phyloP scores from a whole-genome alignment of 148 eudicot genomes.

The Silene conica region DNA sequence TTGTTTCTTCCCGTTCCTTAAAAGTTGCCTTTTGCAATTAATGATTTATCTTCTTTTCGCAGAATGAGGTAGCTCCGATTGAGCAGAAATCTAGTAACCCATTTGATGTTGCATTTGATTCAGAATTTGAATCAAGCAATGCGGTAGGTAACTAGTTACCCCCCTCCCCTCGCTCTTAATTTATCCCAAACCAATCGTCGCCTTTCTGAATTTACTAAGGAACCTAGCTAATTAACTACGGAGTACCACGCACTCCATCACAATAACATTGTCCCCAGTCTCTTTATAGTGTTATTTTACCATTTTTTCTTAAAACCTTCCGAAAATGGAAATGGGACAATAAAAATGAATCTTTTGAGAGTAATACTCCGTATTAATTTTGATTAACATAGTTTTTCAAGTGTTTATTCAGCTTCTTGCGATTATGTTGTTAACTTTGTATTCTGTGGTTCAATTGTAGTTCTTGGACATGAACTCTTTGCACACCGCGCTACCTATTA shows the following conservation, averaged over 20 bases:
- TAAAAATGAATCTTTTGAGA: neutral
- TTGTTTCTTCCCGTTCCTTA: neutral
- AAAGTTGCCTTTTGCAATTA: neutral
- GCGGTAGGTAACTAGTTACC: conserved; percentile 40
- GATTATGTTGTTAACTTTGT: conserved; percentile 10
- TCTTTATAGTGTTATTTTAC: no score
- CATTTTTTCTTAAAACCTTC: no score
- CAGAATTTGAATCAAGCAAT: conserved; percentile 46
- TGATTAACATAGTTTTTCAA: neutral
- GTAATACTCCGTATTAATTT: no score
- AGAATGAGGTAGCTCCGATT: conserved; percentile 41
- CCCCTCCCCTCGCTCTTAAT: no score
- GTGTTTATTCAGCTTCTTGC: neutral
- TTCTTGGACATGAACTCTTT: conserved; percentile 72
- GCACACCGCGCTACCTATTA: conserved; percentile 61
- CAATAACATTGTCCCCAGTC: no score
- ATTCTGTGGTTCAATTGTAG: conserved; percentile 32
- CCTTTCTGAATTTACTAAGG: no score
- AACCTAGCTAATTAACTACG: no score
- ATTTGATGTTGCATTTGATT: conserved; percentile 62
- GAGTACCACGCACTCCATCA: no score
- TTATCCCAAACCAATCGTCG: no score
- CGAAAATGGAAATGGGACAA: neutral
- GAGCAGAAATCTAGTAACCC: conserved; percentile 59
- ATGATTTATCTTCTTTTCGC: conserved; percentile 19